Evolutionary conservation across 2,329 filamentous ascomycete genomes (phyloP).

Genomic region (Cylindrodendrum hubeiense): DNA sequence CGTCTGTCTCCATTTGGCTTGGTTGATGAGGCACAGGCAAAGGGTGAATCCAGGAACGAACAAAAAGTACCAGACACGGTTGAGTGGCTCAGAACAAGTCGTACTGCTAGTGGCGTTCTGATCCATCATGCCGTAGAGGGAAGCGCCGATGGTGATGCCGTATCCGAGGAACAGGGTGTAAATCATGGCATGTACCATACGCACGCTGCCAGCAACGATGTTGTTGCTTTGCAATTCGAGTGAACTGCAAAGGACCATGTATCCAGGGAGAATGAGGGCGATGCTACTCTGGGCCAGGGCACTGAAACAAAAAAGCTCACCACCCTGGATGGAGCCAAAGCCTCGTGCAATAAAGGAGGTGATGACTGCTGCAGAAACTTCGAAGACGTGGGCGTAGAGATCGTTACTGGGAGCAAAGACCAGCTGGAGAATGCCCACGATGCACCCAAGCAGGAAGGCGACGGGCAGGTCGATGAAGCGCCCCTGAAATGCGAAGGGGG

Average conservation of each 20-base stretch:
- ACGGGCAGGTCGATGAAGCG: slow-evolving; percentile 83
- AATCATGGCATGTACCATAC: slow-evolving; percentile 82
- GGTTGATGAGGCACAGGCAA: slow-evolving; percentile 83
- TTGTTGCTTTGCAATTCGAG: slow-evolving; percentile 79
- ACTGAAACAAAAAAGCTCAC: slow-evolving; percentile 76
- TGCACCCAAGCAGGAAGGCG: slow-evolving; percentile 79
- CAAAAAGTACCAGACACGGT: slow-evolving; percentile 68
- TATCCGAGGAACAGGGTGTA: slow-evolving; percentile 82
- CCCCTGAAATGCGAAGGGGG: slow-evolving; percentile 83
- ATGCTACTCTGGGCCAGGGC: slow-evolving; percentile 80
- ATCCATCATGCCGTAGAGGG: slow-evolving; percentile 75
- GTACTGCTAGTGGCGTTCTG: slow-evolving; percentile 60
- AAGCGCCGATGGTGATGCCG: slow-evolving; percentile 77
- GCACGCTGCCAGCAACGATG: slow-evolving; percentile 78
- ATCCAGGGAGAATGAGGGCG: slow-evolving; percentile 78
- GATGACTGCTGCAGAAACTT: slow-evolving; percentile 69
- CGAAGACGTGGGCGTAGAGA: slow-evolving; percentile 70
- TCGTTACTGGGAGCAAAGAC: slow-evolving; percentile 80
- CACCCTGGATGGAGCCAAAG: slow-evolving; percentile 73
- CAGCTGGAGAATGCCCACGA: slow-evolving; percentile 81
- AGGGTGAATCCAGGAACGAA: slow-evolving; percentile 82
- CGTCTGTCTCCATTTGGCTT: slow-evolving; percentile 83
- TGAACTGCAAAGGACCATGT: slow-evolving; percentile 58
- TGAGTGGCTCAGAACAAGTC: slow-evolving; percentile 59
- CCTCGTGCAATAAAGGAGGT: slow-evolving; percentile 78